Percentiles rank a stretch among this genome's conserved stretches.
phyloP scores from a whole-genome alignment of 805 yeast genomes.

The Saccharomycopsis lassenensis region DNA sequence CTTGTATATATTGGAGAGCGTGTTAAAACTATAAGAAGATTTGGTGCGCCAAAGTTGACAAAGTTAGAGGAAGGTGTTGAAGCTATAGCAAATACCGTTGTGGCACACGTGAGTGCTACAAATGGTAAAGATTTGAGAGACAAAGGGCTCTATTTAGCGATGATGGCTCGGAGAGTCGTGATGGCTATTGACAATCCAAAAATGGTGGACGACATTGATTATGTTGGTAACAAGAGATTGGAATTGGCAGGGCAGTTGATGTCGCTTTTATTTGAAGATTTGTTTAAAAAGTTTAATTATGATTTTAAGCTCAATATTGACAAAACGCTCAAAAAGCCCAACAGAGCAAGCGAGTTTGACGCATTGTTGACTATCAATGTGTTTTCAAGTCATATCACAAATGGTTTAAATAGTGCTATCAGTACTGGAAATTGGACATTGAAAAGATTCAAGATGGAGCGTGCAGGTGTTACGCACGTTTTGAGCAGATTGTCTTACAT shows the following conservation, averaged over 20 bases:
- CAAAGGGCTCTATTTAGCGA: constrained; percentile 87
- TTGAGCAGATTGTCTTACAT: constrained; percentile 84
- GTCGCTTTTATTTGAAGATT: constrained; percentile 90
- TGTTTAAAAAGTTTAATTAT: constrained; percentile 89
- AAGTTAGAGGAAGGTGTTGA: constrained; percentile 91
- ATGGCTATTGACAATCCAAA: constrained; percentile 92
- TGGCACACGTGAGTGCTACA: constrained; percentile 83
- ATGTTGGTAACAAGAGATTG: constrained; percentile 94
- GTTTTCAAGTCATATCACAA: constrained; percentile 86
- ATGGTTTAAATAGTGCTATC: constrained; percentile 90
- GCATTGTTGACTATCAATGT: constrained; percentile 82
- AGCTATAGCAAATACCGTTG: constrained; percentile 89
- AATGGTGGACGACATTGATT: constrained; percentile 97
- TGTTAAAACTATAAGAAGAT: constrained; percentile 86
- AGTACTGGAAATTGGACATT: constrained; percentile 99
- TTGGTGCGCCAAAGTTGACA: constrained; percentile 69
- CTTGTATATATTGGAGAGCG: constrained; percentile 81
- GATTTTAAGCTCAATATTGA: constrained; percentile 94
- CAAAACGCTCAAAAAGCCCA: constrained; percentile 86
- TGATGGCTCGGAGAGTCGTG: constrained; percentile 92
- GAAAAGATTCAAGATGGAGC: constrained; percentile 98
- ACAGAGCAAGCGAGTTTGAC: constrained; percentile 90
- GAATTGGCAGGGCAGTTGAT: constrained; percentile 96
- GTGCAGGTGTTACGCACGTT: constrained; percentile 98
- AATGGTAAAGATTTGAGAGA: constrained; percentile 79